phyloP scores from a whole-genome alignment of 202 grass and related monocot genomes.

The Cymbopogon flexuosus region DNA sequence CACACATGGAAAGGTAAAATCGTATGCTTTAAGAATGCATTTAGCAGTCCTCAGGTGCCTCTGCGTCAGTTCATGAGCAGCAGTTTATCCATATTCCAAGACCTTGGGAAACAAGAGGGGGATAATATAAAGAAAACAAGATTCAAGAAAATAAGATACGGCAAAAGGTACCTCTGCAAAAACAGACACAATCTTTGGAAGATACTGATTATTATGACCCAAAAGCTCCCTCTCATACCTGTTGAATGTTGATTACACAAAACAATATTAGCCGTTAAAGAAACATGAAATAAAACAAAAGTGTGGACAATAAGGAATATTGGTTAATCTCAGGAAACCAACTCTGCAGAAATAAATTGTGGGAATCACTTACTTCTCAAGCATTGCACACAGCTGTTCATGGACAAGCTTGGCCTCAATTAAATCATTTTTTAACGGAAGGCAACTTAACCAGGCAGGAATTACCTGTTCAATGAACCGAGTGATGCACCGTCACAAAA shows the following conservation, averaged over 20 bases:
- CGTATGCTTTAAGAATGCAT: background rate
- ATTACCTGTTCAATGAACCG: conserved; percentile 48
- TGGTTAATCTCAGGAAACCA: conserved; percentile 15
- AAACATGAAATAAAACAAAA: conserved; percentile 18
- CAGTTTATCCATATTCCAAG: background rate
- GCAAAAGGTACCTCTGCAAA: conserved; percentile 63
- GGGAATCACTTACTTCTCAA: conserved; percentile 63
- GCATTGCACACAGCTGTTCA: conserved; percentile 73
- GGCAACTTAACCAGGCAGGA: conserved; percentile 72
- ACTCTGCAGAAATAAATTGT: conserved; percentile 3
- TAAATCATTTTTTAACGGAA: conserved; percentile 83
- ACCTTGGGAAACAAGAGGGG: background rate
- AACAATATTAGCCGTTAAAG: background rate
- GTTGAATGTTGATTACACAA: conserved; percentile 37
- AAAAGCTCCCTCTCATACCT: conserved; percentile 76
- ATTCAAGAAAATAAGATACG: conserved; percentile 19
- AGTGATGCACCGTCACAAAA: conserved; percentile 7
- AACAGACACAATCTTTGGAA: conserved; percentile 69
- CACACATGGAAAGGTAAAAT: background rate
- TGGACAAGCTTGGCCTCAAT: conserved; percentile 78
- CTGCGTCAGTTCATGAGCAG: background rate
- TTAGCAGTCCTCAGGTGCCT: background rate
- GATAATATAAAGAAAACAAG: background rate
- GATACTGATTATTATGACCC: conserved; percentile 71
- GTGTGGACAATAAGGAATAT: background rate